phyloP scores from a whole-genome alignment of 2,329 filamentous ascomycete genomes.

The Aspergillus quadricinctus region DNA sequence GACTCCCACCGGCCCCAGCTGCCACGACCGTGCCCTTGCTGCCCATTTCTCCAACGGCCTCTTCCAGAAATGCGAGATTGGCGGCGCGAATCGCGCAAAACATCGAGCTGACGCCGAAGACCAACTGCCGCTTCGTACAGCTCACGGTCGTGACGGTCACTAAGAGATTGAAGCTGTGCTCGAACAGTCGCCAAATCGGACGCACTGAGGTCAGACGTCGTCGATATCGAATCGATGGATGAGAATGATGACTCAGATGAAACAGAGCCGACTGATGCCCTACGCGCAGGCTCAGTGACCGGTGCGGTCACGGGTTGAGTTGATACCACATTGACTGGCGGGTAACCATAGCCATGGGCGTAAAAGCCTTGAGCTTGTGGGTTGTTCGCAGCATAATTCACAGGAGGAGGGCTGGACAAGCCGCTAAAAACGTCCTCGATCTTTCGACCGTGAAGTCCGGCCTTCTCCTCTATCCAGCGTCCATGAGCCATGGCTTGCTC shows the following conservation, averaged over 20 bases:
- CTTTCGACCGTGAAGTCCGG: slow-evolving; percentile 26
- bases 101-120: slow-evolving; percentile 32
- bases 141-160: slow-evolving; percentile 33
- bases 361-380: slow-evolving; percentile 12
- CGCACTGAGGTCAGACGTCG: slow-evolving; percentile 32
- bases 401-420: slow-evolving; percentile 8
- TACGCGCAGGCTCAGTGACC: slow-evolving; percentile 17
- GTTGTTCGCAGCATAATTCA: slow-evolving; percentile 12
- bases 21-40: slow-evolving; percentile 13
- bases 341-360: slow-evolving; percentile 8
- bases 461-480: slow-evolving; percentile 37
- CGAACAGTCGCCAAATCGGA: slow-evolving; percentile 34
- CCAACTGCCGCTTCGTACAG: slow-evolving; percentile 33
- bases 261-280: slow-evolving; percentile 26
- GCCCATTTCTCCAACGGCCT: slow-evolving; percentile 16
- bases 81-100: slow-evolving; percentile 31
- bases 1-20: slow-evolving; percentile 36
- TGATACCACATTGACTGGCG: background rate
- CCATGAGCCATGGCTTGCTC: slow-evolving; percentile 35
- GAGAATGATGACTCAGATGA: slow-evolving; percentile 33
- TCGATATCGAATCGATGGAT: slow-evolving; percentile 35
- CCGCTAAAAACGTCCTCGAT: slow-evolving; percentile 17
- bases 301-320: slow-evolving; percentile 1
- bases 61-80: slow-evolving; percentile 23
- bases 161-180: slow-evolving; percentile 30